Conservation (phyloP, 1,284 basidiomycete genomes). For the Schizophyllum commune region DNA sequence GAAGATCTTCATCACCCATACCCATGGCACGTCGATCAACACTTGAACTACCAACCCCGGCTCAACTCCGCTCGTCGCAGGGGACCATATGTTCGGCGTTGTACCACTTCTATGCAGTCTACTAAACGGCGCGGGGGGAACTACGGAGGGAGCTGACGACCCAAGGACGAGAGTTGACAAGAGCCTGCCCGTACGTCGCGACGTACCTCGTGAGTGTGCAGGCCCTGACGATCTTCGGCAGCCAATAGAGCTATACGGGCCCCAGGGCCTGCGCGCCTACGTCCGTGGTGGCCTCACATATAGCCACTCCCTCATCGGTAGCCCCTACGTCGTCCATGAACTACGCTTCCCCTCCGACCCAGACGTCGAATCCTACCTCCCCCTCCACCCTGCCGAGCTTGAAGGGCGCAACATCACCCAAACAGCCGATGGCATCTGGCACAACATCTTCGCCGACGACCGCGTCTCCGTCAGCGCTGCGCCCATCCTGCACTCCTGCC, state of each 20-base stretch:
- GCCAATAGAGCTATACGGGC: slow-evolving; percentile 84
- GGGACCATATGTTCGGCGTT: slow-evolving; percentile 83
- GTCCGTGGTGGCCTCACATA: slow-evolving; percentile 66
- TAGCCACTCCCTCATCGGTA: slow-evolving; percentile 64
- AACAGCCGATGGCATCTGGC: slow-evolving; percentile 65
- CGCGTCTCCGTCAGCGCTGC: slow-evolving; percentile 74
- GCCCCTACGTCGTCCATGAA: slow-evolving; percentile 87
- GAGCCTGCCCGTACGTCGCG: slow-evolving; percentile 24
- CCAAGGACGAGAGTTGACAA: slow-evolving; percentile 33
- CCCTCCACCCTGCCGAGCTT: slow-evolving; percentile 50
- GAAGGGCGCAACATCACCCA: slow-evolving; percentile 64
- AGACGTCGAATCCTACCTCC: slow-evolving; percentile 35
- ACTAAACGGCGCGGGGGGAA: slow-evolving; percentile 64
- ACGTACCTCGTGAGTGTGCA: not conserved
- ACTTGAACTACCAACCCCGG: not conserved
- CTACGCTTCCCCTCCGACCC: slow-evolving; percentile 60
- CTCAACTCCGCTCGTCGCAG: slow-evolving; percentile 28
- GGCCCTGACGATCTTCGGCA: slow-evolving; percentile 18
- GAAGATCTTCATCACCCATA: slow-evolving; percentile 90
- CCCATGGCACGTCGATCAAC: slow-evolving; percentile 56
- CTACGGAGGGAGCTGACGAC: slow-evolving; percentile 52
- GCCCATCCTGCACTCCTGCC: slow-evolving; percentile 76
- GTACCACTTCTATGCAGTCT: slow-evolving; percentile 64
- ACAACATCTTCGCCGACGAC: slow-evolving; percentile 50
- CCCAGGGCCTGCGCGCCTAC: slow-evolving; percentile 78